These are phyloP conservation scores for Phytophthora kernoviae DNA, from an alignment of 352 stramenopile species.

Conservation along the genomic window DNA sequence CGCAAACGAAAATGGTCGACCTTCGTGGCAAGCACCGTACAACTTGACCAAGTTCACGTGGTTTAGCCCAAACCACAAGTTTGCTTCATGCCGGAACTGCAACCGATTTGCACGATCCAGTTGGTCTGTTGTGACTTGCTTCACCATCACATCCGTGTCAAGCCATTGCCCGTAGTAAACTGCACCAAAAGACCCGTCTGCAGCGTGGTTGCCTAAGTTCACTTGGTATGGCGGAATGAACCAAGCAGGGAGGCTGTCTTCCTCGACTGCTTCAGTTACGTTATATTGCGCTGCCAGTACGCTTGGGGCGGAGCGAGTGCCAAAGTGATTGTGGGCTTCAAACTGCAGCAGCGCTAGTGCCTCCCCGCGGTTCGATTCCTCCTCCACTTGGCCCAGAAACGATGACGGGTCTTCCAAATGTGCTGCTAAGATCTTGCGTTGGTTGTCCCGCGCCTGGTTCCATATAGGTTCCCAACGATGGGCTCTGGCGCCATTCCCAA, in stretches of 20 bases:
- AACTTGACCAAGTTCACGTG: conserved; percentile 34
- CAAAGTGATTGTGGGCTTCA: background rate
- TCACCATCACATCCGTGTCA: conserved; percentile 18
- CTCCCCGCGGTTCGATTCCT: background rate
- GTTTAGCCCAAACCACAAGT: conserved; percentile 26
- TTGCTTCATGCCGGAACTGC: conserved; percentile 21
- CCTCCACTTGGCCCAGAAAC: background rate
- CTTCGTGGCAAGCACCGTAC: conserved; percentile 30
- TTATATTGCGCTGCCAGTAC: background rate
- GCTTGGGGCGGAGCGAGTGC: background rate
- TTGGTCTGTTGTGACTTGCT: conserved; percentile 9
- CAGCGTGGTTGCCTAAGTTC: background rate
- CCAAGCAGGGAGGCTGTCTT: conserved; percentile 3
- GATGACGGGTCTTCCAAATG: background rate
- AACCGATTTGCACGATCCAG: background rate
- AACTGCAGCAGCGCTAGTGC: background rate
- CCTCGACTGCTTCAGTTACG: background rate
- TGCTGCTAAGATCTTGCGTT: background rate
- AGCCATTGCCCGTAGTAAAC: conserved; percentile 22
- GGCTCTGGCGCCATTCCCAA: conserved; percentile 1
- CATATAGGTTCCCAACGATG: conserved; percentile 9
- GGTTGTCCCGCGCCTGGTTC: background rate
- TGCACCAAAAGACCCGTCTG: conserved; percentile 13
- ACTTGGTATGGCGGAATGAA: conserved; percentile 16
- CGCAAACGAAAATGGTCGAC: conserved; percentile 23